Percentiles rank a stretch among this genome's conserved stretches.
Conservation (phyloP, 768 basidiomycete genomes). For the Boletus barrowsii region DNA sequence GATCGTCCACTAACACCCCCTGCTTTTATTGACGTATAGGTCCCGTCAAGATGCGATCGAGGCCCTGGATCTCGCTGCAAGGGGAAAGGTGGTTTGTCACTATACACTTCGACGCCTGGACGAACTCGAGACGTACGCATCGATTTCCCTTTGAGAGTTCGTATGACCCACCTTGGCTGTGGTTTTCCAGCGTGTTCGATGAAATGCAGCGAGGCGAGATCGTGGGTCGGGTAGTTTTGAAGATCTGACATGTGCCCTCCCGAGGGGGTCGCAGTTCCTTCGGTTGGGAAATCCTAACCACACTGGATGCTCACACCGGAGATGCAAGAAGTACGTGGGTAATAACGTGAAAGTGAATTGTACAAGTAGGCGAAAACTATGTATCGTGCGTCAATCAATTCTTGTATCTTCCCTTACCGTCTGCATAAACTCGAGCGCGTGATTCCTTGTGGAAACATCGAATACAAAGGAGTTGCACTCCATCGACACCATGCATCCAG, state of each 20-base stretch:
- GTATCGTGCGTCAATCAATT: no score
- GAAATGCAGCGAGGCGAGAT: conserved; percentile 19
- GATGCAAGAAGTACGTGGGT: no score
- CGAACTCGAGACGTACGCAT: conserved; percentile 27
- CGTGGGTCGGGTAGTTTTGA: conserved; percentile 19
- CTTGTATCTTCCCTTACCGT: no score
- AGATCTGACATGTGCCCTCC: conserved; percentile 7
- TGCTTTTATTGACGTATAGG: conserved; percentile 12
- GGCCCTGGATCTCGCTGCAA: conserved; percentile 42
- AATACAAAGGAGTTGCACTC: no score
- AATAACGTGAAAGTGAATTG: not conserved
- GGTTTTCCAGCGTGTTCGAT: conserved; percentile 14
- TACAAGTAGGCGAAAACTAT: no score
- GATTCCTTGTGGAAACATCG: no score
- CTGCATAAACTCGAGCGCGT: no score
- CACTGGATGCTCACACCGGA: no score
- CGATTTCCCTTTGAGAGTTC: not conserved
- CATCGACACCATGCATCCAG: no score
- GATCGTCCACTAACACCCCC: not conserved
- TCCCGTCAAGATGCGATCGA: conserved; percentile 46
- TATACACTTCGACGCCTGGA: conserved; percentile 25
- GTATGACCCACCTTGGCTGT: not conserved
- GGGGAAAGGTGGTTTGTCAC: conserved; percentile 38
- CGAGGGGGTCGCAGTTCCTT: no score
- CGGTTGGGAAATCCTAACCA: no score